Evolutionary conservation across 257 asterid species (phyloP).

Genomic region (Cruciata laevipes): DNA sequence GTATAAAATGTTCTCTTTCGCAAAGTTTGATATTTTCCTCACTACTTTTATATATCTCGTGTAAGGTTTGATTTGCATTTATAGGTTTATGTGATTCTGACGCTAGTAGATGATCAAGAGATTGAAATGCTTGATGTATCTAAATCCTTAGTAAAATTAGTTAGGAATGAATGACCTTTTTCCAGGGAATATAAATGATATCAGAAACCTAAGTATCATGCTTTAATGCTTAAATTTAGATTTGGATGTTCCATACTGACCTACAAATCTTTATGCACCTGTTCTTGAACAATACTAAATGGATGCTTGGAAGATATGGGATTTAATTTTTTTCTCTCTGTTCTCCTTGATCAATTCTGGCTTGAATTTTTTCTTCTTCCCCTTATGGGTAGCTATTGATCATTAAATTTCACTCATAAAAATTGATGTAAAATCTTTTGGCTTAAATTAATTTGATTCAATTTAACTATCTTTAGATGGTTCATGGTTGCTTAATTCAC

Average conservation of each 20-base stretch:
- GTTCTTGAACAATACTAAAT: no score
- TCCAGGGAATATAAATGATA: background rate
- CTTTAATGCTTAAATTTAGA: background rate
- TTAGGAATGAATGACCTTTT: background rate
- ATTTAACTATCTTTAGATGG: background rate
- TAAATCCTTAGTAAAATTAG: background rate
- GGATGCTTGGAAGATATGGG: background rate
- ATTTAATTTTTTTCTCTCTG: no score
- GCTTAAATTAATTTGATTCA: background rate
- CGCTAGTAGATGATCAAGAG: background rate
- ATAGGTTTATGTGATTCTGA: background rate
- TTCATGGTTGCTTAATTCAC: background rate
- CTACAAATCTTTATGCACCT: no score
- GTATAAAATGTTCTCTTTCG: background rate
- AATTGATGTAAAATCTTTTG: background rate
- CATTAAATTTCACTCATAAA: background rate
- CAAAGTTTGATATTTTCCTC: background rate
- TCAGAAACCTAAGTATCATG: background rate
- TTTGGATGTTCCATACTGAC: slow-evolving; percentile 5
- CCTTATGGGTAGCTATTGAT: background rate
- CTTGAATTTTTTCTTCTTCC: background rate
- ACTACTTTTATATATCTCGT: background rate
- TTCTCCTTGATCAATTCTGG: background rate
- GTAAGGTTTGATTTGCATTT: background rate
- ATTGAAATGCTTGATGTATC: no score